phyloP scores from a whole-genome alignment of 1,139 yeast genomes.

The Saccharomyces hybrid region DNA sequence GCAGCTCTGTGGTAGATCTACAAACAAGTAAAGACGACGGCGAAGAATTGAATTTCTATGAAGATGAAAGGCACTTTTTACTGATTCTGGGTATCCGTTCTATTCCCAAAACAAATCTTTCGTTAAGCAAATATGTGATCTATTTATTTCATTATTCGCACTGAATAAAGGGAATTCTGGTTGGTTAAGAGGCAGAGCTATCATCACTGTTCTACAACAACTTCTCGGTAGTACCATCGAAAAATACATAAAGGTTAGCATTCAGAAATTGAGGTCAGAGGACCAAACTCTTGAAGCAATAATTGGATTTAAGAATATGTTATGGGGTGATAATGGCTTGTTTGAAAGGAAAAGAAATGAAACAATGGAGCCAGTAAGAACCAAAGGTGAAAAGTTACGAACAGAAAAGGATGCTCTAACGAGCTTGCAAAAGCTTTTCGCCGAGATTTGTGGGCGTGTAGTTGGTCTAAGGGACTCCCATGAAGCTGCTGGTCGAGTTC shows the following conservation, averaged over 20 bases:
- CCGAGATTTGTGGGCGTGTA: constrained; percentile 62
- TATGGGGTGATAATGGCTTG: constrained; percentile 47
- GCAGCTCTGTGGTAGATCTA: not conserved
- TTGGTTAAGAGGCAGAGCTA: constrained; percentile 82
- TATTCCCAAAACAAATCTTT: constrained; percentile 38
- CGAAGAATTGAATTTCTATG: constrained; percentile 25
- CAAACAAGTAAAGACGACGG: constrained; percentile 12
- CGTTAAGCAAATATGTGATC: constrained; percentile 76
- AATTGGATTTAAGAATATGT: constrained; percentile 36
- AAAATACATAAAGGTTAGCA: constrained; percentile 50
- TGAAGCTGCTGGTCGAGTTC: constrained; percentile 53
- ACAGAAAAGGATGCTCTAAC: constrained; percentile 54
- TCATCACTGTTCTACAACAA: constrained; percentile 75
- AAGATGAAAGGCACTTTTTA: constrained; percentile 17
- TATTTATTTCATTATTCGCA: constrained; percentile 63
- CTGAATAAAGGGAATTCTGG: constrained; percentile 50
- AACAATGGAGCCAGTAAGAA: constrained; percentile 31
- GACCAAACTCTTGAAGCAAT: constrained; percentile 44
- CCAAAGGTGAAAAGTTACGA: constrained; percentile 44
- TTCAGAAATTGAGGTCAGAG: constrained; percentile 41
- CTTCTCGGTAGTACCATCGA: constrained; percentile 84
- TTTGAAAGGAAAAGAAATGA: constrained; percentile 27
- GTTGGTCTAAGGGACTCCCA: constrained; percentile 64
- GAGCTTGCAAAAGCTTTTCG: constrained; percentile 49
- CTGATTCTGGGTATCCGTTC: constrained; percentile 10